Conservation (phyloP, 2,329 filamentous ascomycete species). For the Aureobasidium sp. region DNA sequence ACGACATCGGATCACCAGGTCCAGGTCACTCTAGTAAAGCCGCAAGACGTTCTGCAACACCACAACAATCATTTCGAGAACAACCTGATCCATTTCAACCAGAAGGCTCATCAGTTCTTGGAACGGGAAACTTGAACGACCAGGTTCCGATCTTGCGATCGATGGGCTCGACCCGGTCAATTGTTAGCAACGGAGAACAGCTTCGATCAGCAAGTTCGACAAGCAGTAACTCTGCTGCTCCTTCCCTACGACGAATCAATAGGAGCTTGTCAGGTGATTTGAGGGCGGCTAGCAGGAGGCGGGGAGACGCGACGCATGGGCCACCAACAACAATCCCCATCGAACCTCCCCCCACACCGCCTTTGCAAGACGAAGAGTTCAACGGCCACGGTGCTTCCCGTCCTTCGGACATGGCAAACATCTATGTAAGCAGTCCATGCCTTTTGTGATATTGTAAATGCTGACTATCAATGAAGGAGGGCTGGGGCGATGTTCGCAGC, state of each 20-base stretch:
- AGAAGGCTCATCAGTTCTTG: not conserved
- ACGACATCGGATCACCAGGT: conserved; percentile 31
- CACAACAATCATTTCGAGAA: conserved; percentile 32
- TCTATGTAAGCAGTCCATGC: conserved; percentile 66
- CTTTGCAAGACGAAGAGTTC: conserved; percentile 55
- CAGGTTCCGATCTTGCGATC: not conserved
- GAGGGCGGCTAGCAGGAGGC: conserved; percentile 57
- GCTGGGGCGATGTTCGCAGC: conserved; percentile 81
- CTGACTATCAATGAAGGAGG: conserved; percentile 58
- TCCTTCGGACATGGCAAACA: conserved; percentile 80
- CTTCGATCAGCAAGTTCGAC: conserved; percentile 56
- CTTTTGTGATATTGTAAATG: conserved; percentile 17
- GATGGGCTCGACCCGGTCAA: conserved; percentile 31
- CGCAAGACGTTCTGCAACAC: conserved; percentile 30
- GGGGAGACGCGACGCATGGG: conserved; percentile 33
- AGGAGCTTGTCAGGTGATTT: conserved; percentile 68
- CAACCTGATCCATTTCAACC: conserved; percentile 2
- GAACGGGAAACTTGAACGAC: not conserved
- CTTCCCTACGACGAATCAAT: conserved; percentile 64
- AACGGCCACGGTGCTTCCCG: conserved; percentile 61
- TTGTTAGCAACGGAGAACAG: conserved; percentile 32
- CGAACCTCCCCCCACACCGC: conserved; percentile 41
- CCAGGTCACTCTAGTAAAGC: conserved; percentile 36
- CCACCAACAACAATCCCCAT: conserved; percentile 32
- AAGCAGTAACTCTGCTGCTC: conserved; percentile 54